These are phyloP conservation scores for Pisolithus orientalis DNA, from an alignment of 768 basidiomycete species.

Conservation along the genomic window DNA sequence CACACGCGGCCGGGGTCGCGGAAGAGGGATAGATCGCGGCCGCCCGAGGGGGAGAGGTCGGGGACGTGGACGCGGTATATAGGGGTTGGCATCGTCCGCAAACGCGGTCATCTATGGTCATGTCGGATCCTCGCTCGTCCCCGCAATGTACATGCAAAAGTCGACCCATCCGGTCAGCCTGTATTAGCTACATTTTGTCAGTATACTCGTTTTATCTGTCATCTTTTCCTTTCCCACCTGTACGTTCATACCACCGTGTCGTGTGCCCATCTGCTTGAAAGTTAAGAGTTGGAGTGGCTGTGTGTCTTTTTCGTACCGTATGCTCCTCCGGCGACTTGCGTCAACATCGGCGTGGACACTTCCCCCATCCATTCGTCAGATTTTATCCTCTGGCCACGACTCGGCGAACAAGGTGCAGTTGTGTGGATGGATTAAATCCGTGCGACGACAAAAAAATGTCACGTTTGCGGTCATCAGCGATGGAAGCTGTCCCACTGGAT, in stretches of 20 bases:
- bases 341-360: conserved; percentile 23
- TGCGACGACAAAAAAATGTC: conserved; percentile 83
- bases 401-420: conserved; percentile 33
- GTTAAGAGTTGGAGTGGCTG: conserved; percentile 17
- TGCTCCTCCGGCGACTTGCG: conserved; percentile 24
- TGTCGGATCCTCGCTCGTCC: neutral
- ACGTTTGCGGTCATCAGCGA: conserved; percentile 80
- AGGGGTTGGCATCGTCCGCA: neutral
- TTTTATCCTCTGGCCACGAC: conserved; percentile 21
- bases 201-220: conserved; percentile 11
- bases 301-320: conserved; percentile 8
- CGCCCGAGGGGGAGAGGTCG: conserved; percentile 53
- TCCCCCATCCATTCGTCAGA: conserved; percentile 31
- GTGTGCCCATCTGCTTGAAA: neutral
- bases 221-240: conserved; percentile 4
- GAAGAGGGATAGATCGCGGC: conserved; percentile 43
- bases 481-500: conserved; percentile 60
- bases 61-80: conserved; percentile 42
- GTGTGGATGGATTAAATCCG: conserved; percentile 82
- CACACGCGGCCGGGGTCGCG: conserved; percentile 56
- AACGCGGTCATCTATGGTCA: neutral
- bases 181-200: conserved; percentile 2
- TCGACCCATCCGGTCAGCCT: neutral
- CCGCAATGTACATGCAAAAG: neutral
- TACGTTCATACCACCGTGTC: neutral